Base-by-base conservation (phyloP, 495 filamentous ascomycete species). In the Stereocaulon alpinum region DNA sequence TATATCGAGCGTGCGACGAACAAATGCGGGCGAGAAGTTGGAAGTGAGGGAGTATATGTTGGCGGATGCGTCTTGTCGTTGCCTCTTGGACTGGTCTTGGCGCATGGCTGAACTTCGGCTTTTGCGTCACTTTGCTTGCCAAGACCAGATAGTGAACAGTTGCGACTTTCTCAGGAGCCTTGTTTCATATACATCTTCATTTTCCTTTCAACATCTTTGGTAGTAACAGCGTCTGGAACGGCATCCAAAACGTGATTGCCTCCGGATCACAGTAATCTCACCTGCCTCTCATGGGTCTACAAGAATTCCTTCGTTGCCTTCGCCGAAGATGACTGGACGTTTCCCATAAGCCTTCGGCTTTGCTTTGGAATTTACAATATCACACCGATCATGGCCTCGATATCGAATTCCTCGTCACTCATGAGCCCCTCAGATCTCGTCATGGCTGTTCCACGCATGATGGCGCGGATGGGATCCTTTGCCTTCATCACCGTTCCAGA, bases 401-500 rank as follows among this genome's bases (percentile, higher is more conserved):
- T 47, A 20, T 54, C 60, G 4, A 69, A 69, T 49, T 50, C 48
- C 12, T 64, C 65, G 11, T 60, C 54, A 0, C 37, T 40, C 17
- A 62, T 70, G 41, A 58, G 55, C 20, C 69, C 72, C 5, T 74
- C 66, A 60, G 82, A 86, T 61, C 70, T 87, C 7, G 71, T 85
- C 45, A 71, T 78, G 61, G 82, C 77, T 3, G 78, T 83, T 1
- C 83, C 85, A 24, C 72, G 84, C 30, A 81, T 88, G 68, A 73
- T 84, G 15, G 81, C 79, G 70, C 80, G 79, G 60, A 74, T 84
- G 45, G 82, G 82, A 44, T 78, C 70, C 14, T 75, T 79, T 62
- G 74, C 77, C 20, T 77, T 82, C 54, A 75, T 80, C 51, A 75
- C 79, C 15, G 72, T 83, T 27, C 80, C 82, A 14, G 84, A 86